Conservation (phyloP, 176 grass and related monocot species). For the Stipa capillata region DNA sequence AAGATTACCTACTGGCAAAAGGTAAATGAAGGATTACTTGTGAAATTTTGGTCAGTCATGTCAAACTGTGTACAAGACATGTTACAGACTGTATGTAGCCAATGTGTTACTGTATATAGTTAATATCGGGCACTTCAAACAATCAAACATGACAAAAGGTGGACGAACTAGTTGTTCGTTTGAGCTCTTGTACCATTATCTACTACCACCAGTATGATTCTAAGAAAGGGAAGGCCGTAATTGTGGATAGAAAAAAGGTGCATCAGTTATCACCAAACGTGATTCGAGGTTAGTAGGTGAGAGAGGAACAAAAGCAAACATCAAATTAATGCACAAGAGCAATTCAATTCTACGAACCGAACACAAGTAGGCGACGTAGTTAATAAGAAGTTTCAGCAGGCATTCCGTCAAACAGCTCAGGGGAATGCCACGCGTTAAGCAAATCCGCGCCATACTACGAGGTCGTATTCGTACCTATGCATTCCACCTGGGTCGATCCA, state of each 20-base stretch:
- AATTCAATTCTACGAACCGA: neutral
- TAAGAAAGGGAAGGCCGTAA: neutral
- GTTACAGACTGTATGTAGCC: neutral
- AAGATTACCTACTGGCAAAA: neutral
- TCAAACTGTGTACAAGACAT: neutral
- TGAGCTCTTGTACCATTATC: neutral
- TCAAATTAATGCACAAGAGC: neutral
- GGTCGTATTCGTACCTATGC: neutral
- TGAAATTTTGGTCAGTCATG: neutral
- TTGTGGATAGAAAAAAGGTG: neutral
- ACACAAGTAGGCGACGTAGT: neutral
- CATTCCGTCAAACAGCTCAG: constrained; percentile 21
- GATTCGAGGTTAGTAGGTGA: neutral
- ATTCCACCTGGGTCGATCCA: neutral
- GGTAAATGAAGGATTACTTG: neutral
- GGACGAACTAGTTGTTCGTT: neutral
- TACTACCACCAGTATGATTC: neutral
- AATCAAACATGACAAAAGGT: neutral
- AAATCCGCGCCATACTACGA: neutral
- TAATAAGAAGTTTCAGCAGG: neutral
- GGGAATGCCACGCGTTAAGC: neutral
- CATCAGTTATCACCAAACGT: neutral
- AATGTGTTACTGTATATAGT: neutral
- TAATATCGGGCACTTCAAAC: neutral
- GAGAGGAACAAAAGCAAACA: neutral